phyloP scores from a whole-genome alignment of 1,139 yeast species.

The Saccharomycopsis phalli region DNA sequence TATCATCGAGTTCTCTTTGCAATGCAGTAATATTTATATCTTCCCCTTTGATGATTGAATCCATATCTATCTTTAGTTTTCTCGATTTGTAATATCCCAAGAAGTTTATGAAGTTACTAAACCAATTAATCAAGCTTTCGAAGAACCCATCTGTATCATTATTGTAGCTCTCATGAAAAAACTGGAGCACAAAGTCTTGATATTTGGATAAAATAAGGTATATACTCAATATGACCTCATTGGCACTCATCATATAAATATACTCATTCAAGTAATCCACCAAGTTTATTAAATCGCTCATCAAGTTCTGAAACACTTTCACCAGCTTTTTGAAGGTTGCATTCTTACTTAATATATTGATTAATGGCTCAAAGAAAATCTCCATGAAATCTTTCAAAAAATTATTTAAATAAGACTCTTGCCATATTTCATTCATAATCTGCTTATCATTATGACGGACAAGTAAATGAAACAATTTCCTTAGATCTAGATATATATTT shows the following conservation, averaged over 20 bases:
- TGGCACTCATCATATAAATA: conserved; percentile 17
- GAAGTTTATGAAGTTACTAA: conserved; percentile 7
- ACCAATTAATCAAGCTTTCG: conserved; percentile 17
- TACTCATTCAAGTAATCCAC: conserved; percentile 17
- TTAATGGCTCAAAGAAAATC: conserved; percentile 19
- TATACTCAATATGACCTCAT: conserved; percentile 18
- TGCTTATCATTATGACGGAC: conserved; percentile 16
- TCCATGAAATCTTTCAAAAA: conserved; percentile 17
- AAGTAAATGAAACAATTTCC: conserved; percentile 12
- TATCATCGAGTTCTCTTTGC: conserved; percentile 8
- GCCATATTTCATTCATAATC: conserved; percentile 15
- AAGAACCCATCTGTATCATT: conserved; percentile 19
- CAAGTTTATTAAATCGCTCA: conserved; percentile 15
- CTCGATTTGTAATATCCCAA: conserved; percentile 12
- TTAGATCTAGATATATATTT: conserved; percentile 9
- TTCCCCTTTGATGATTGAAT: conserved; percentile 1
- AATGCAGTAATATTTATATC: conserved; percentile 5
- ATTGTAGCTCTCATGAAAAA: conserved; percentile 18
- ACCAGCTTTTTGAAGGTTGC: conserved; percentile 9
- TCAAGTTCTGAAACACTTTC: conserved; percentile 15
- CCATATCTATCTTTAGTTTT: conserved; percentile 7
- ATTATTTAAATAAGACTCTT: conserved; percentile 16
- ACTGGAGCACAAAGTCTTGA: conserved; percentile 17
- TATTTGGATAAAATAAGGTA: conserved; percentile 17
- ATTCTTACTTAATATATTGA: conserved; percentile 15